Evolutionary conservation across 805 yeast species (phyloP), one percentile per base, ranked within the genome.

Genomic region (Wickerhamiella hasegawae): DNA sequence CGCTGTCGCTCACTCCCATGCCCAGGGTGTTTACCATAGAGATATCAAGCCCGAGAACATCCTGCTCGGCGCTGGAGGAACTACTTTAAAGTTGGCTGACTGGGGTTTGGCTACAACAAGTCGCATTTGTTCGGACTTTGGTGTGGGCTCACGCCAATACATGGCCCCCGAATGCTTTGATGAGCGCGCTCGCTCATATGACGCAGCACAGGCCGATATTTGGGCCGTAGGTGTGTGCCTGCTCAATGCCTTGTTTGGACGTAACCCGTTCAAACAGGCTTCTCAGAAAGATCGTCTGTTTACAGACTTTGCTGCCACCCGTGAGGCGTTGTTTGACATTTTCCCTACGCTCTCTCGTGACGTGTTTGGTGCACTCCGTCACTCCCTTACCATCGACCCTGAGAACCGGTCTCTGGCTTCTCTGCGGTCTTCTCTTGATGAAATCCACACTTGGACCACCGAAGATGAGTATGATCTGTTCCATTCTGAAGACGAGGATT

Each of bases 31-130:
- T 25, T 87, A 75, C 53, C 97, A 85, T 54, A 80, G 96, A 52
- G 97, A 85, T 57, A 71, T 85, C 44, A 90, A 90, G 60, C 98
- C 98, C 4, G 97, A 90, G 55, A 90, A 90, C 60, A 70, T 90
- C 38, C 62, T 90, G 48, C 73, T 84, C 33, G 65, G 71, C 10
- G 55, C 56, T 49, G 63, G 68, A 46, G 82, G 73, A 39, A 65
- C 59, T 38, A 66, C 59, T 38, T 60, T 77, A 38, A 69, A 66
- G 43, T 63, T 76, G 41, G 87, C 92, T 25, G 98, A 87, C 59
- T 87, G 90, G 57, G 97, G 97, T 4, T 63, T 87, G 17, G 84
- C 95, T 17, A 70, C 87, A 39, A 66, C 69, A 32, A 65, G 69
- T 9, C 58, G 63, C 28, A 56, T 59, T 31, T 74, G 81, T 46